Evolutionary conservation across 441 rosid genomes (phyloP).

Genomic region (Jatropha multifida): DNA sequence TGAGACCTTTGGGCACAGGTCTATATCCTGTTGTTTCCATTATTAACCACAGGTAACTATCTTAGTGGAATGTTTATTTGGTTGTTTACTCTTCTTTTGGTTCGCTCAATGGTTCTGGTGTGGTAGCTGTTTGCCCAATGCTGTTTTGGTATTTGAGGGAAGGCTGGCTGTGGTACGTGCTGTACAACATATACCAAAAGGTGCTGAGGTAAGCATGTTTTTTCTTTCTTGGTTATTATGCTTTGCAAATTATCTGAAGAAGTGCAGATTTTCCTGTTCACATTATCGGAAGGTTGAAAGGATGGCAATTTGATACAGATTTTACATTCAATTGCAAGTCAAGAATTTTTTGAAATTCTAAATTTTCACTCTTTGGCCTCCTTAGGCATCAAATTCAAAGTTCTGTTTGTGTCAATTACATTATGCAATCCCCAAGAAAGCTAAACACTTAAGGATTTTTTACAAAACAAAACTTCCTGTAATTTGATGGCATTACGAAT

Average conservation of each 20-base stretch:
- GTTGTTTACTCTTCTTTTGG: constrained; percentile 19
- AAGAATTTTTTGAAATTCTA: neutral
- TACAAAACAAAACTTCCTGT: neutral
- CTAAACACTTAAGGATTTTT: neutral
- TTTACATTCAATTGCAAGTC: neutral
- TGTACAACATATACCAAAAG: constrained; percentile 58
- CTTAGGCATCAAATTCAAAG: neutral
- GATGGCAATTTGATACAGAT: neutral
- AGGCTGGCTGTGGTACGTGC: constrained; percentile 77
- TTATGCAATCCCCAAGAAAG: neutral
- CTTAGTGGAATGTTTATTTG: constrained; percentile 13
- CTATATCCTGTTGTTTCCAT: constrained; percentile 85
- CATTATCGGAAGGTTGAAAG: neutral
- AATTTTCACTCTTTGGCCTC: neutral
- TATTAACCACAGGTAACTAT: constrained; percentile 83
- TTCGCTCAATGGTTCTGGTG: constrained; percentile 28
- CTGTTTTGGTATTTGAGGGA: constrained; percentile 83
- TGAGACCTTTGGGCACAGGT: constrained; percentile 96
- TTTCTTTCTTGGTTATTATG: constrained; percentile 1
- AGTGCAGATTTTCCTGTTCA: neutral
- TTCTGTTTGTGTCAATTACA: neutral
- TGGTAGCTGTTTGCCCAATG: constrained; percentile 89
- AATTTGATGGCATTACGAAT: neutral
- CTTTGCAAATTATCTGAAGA: neutral
- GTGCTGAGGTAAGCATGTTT: constrained; percentile 63